Base-by-base conservation (phyloP, 371 early-diverging fungal species). In the Parasitella parasitica region DNA sequence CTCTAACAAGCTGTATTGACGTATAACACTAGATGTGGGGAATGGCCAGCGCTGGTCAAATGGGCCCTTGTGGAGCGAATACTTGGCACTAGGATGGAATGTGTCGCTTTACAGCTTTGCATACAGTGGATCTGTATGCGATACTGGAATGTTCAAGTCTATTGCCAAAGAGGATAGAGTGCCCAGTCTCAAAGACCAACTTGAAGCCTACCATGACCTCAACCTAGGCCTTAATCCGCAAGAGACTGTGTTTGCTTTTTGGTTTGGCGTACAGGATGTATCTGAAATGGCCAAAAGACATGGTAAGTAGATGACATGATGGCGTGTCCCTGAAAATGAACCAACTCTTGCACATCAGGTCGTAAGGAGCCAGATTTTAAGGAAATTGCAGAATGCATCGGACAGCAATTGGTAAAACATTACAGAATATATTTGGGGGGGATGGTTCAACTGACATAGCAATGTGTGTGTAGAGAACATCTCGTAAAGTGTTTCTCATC, bases 171-270 rank as follows among this genome's bases (percentile, higher is more conserved):
- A 59, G 24, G 64, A 75, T 16, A 60, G 54, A 26, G 61, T 61
- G 26, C 75, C 81, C 4, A 78, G 78, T 46, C 53, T 81, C 6
- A 68, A 61, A 48, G 81, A 81, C 54, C 81, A 81, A 61, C 39
- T 81, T 6, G 78, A 76, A 52, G 62, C 63, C 4, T 81, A 70
- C 46, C 76, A 81, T 48, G 46, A 61, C 15, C 69, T 71, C 6
- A 51, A 58, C 1, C 39, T 81, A 26, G 51, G 70, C 35, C 41
- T 75, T 41, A 63, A 73, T 13, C 57, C 77, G 4, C 62, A 62
- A 16, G 77, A 81, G 46, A 81, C 82, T 12, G 73, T 78, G 16
- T 81, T 71, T 70, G 82, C 76, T 16, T 57, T 81, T 24, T 81
- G 77, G 77, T 64, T 78, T 32, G 82, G 82, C 8, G 50, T 71